phyloP scores from a whole-genome alignment of 2,329 filamentous ascomycete genomes.

The Cladophialophora exuberans region DNA sequence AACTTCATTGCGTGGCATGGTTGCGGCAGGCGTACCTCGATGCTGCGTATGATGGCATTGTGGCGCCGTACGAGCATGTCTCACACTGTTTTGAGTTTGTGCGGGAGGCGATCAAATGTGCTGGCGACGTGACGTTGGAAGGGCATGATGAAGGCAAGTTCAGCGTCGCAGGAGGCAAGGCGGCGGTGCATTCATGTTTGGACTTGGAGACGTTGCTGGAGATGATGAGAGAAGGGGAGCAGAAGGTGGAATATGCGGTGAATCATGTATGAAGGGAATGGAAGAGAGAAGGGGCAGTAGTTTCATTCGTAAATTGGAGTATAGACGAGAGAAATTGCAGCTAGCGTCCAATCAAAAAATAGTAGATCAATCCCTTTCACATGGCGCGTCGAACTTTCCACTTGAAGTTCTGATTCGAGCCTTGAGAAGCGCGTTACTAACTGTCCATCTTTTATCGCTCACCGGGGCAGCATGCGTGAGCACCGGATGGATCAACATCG shows the following conservation, averaged over 20 bases:
- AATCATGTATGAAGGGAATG: neutral
- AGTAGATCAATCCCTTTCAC: too few relatives aligned
- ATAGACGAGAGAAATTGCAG: too few relatives aligned
- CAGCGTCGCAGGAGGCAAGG: neutral
- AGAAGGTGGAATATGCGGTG: neutral
- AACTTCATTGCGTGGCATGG: neutral
- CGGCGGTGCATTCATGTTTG: neutral
- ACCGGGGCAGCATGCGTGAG: too few relatives aligned
- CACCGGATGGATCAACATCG: too few relatives aligned
- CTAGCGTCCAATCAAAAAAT: too few relatives aligned
- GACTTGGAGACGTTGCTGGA: neutral
- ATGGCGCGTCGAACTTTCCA: too few relatives aligned
- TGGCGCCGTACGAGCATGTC: conserved; percentile 5
- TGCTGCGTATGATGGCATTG: neutral
- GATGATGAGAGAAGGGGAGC: neutral
- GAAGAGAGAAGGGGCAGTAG: neutral
- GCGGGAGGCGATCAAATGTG: conserved; percentile 35
- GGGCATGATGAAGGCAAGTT: conserved; percentile 2
- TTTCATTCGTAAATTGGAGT: too few relatives aligned
- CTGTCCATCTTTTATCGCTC: too few relatives aligned
- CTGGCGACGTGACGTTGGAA: conserved; percentile 34
- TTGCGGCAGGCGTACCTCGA: neutral
- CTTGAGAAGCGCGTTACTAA: too few relatives aligned
- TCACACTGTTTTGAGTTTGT: conserved; percentile 36
- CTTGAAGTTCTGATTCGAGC: too few relatives aligned